These are phyloP conservation scores for Stentor coeruleus DNA, from an alignment of 73 alveolate species.

Conservation along the genomic window DNA sequence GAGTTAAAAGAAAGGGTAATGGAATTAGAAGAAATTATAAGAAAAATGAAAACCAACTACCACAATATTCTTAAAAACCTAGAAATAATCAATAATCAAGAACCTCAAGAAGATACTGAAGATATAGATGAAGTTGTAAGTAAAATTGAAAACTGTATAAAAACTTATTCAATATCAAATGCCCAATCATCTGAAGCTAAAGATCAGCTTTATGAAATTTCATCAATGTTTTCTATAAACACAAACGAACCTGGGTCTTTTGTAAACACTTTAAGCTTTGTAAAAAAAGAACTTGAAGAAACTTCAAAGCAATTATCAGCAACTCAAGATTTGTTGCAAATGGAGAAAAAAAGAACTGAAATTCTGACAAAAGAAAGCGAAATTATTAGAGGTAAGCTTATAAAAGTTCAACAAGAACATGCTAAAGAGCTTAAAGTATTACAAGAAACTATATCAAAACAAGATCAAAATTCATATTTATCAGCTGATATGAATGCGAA, in stretches of 20 bases:
- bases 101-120: no score
- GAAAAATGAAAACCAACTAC: no score
- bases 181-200: background rate
- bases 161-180: background rate
- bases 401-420: background rate
- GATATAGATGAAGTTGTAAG: no score
- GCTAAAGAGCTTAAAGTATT: background rate
- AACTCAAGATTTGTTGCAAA: conserved; percentile 5
- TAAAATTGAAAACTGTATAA: background rate
- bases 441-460: background rate
- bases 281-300: background rate
- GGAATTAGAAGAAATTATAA: no score
- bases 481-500: background rate
- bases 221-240: no score
- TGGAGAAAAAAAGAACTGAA: background rate
- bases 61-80: no score
- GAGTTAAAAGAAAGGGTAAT: no score
- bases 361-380: background rate
- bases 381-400: no score
- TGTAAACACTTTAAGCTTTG: background rate
- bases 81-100: no score
- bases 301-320: conserved; percentile 8
- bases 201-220: background rate
- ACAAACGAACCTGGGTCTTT: no score
- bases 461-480: no score